phyloP scores from a whole-genome alignment of 1,284 basidiomycete genomes.

The Cystobasidiaceae sp. region DNA sequence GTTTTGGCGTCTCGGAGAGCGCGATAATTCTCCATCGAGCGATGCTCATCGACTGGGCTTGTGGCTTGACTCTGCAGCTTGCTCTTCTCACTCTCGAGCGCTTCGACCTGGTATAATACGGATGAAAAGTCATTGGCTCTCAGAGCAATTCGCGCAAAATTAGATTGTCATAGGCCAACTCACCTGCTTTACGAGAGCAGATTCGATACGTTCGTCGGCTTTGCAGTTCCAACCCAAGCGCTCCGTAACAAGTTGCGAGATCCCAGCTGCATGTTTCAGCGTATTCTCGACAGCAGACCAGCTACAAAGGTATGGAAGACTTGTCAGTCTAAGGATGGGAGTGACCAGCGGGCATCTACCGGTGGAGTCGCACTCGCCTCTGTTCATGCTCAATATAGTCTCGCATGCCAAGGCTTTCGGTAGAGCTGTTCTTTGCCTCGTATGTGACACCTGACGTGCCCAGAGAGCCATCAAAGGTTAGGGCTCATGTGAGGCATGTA shows the following conservation, averaged over 20 bases:
- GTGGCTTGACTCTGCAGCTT: not conserved
- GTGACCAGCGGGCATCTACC: not conserved
- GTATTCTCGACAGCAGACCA: not conserved
- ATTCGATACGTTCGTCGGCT: conserved; percentile 8
- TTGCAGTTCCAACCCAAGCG: conserved; percentile 16
- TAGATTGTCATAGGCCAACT: not conserved
- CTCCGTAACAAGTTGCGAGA: not conserved
- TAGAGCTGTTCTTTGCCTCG: not conserved
- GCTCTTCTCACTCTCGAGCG: not conserved
- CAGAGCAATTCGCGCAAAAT: not conserved
- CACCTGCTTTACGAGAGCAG: not conserved
- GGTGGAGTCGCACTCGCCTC: not conserved
- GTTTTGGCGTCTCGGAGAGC: not conserved
- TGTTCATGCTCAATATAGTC: not conserved
- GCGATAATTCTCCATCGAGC: not conserved
- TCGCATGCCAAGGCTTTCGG: not conserved
- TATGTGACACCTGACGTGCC: no score
- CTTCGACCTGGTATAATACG: not conserved
- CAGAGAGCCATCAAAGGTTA: no score
- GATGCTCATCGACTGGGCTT: not conserved
- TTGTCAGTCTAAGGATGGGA: not conserved
- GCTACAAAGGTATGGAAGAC: not conserved
- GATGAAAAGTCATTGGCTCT: not conserved
- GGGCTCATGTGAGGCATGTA: no score
- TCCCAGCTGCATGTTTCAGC: not conserved